Evolutionary conservation across 2,329 filamentous ascomycete genomes (phyloP).

Genomic region (Alternaria conjuncta): DNA sequence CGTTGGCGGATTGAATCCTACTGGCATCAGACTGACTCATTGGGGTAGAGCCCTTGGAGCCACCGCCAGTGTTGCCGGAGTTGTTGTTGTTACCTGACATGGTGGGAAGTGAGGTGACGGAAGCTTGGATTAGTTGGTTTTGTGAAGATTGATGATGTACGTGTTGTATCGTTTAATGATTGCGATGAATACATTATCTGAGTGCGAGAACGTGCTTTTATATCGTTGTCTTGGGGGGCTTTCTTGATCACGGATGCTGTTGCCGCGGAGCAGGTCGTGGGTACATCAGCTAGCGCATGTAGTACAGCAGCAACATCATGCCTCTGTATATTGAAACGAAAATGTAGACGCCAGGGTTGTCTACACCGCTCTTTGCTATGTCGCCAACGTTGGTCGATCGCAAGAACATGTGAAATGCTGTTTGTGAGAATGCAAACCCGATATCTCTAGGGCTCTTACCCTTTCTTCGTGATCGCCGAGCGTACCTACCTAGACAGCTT

Average conservation of each 20-base stretch:
- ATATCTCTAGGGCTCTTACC: no score
- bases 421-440: accelerated
- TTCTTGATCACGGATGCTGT: no score
- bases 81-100: no score
- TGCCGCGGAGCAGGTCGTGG: neutral
- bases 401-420: neutral
- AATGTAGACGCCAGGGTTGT: neutral
- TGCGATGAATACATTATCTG: neutral
- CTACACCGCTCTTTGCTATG: neutral
- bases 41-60: neutral
- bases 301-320: neutral
- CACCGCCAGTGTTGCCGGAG: neutral
- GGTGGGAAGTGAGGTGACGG: no score
- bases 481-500: no score
- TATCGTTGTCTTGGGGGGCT: neutral
- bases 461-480: no score
- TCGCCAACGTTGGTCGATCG: no score
- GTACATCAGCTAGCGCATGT: neutral
- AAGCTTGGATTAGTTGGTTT: no score
- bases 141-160: neutral
- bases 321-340: neutral
- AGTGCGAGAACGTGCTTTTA: neutral
- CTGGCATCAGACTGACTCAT: neutral
- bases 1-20: neutral
- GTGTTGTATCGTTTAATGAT: neutral